These are phyloP conservation scores for Amaranthus tricolor DNA, from an alignment of 179 eudicot species.

Conservation along the genomic window DNA sequence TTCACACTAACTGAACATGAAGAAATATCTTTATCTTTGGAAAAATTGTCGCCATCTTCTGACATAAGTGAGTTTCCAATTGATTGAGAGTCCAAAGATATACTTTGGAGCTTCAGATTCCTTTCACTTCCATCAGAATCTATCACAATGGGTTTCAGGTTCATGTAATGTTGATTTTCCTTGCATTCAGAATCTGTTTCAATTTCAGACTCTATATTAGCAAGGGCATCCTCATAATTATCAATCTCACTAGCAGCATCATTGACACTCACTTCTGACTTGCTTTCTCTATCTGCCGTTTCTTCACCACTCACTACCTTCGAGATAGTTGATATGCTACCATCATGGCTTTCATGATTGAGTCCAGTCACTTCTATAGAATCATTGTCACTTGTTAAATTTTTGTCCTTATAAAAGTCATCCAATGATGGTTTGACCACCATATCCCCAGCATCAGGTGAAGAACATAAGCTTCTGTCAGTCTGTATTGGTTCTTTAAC, in stretches of 20 bases:
- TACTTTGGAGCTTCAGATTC: slow-evolving; percentile 29
- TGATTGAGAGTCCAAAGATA: slow-evolving; percentile 57
- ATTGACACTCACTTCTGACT: slow-evolving; percentile 35
- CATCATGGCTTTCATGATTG: slow-evolving; percentile 21
- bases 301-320: slow-evolving; percentile 41
- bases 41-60: slow-evolving; percentile 48
- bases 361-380: slow-evolving; percentile 18
- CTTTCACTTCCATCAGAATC: slow-evolving; percentile 61
- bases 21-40: slow-evolving; percentile 42
- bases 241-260: slow-evolving; percentile 72
- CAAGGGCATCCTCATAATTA: slow-evolving; percentile 80
- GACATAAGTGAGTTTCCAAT: slow-evolving; percentile 55
- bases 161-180: slow-evolving; percentile 24
- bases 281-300: slow-evolving; percentile 41
- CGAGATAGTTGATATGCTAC: slow-evolving; percentile 17
- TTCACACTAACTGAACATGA: slow-evolving; percentile 49
- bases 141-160: slow-evolving; percentile 31
- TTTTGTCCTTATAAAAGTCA: slow-evolving; percentile 21
- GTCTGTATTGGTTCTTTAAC: slow-evolving; percentile 33
- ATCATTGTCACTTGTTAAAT: slow-evolving; percentile 29
- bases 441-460: slow-evolving; percentile 39
- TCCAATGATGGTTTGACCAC: slow-evolving; percentile 32
- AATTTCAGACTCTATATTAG: slow-evolving; percentile 76
- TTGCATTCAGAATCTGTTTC: slow-evolving; percentile 70
- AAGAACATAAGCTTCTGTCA: slow-evolving; percentile 39